Evolutionary conservation across 148 eudicot species (phyloP).

Genomic region (Polygonum aviculare): DNA sequence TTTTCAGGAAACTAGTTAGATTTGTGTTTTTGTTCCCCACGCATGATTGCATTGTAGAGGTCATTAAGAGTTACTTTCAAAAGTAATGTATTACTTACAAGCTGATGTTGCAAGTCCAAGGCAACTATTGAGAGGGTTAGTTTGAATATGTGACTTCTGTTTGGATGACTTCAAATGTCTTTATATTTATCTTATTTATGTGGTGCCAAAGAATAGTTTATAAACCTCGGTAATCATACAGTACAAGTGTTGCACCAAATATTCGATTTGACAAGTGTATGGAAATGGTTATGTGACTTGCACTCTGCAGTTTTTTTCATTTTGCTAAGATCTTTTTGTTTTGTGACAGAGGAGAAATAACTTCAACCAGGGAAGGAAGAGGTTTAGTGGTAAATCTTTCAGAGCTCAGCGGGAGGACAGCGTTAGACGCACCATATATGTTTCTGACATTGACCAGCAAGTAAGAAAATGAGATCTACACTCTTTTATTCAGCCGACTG

Average conservation of each 20-base stretch:
- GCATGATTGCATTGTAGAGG: background rate
- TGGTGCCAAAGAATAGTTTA: background rate
- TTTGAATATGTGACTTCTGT: background rate
- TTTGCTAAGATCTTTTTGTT: background rate
- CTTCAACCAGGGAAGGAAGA: conserved; percentile 52
- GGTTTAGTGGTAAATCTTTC: conserved; percentile 57
- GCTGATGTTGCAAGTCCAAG: background rate
- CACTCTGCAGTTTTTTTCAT: background rate
- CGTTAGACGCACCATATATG: conserved; percentile 85
- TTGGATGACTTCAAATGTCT: background rate
- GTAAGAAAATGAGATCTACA: conserved; percentile 24
- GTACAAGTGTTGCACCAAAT: background rate
- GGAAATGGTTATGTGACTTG: background rate
- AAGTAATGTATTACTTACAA: background rate
- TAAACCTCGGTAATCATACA: background rate
- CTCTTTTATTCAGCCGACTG: background rate
- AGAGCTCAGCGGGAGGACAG: conserved; percentile 89
- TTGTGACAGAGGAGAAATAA: conserved; percentile 46
- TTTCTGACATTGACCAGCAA: conserved; percentile 75
- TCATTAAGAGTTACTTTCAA: background rate
- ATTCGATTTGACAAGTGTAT: background rate
- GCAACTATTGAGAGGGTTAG: background rate
- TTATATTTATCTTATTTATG: background rate
- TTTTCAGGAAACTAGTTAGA: background rate
- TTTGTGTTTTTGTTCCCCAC: background rate